Conservation (phyloP, 495 filamentous ascomycete species). For the Paragyromitra xinjiangensis region DNA sequence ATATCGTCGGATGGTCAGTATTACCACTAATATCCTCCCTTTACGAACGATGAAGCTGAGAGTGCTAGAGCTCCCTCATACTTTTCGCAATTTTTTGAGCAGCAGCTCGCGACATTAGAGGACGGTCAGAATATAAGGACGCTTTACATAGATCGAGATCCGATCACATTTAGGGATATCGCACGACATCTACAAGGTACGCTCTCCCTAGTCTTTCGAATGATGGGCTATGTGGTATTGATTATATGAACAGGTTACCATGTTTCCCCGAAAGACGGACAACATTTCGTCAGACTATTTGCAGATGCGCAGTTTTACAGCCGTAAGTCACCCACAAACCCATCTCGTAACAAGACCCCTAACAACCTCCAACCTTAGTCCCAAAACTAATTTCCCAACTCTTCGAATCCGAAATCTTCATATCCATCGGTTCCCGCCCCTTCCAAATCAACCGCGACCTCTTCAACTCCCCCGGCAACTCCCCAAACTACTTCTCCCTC, state of each 20-base stretch:
- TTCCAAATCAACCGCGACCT: conserved; percentile 92
- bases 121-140: conserved; percentile 65
- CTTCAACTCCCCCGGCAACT: conserved; percentile 84
- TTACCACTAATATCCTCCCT: conserved; percentile 24
- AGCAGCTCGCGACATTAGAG: conserved; percentile 69
- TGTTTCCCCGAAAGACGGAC: conserved; percentile 79
- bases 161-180: conserved; percentile 87
- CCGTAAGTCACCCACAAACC: conserved; percentile 62
- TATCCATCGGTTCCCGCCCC: conserved; percentile 81
- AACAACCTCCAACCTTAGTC: conserved; percentile 62
- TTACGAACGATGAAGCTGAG: conserved; percentile 60
- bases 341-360: conserved; percentile 34
- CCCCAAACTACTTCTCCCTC: conserved; percentile 94
- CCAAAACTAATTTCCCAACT: conserved; percentile 91
- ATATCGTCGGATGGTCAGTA: conserved; percentile 93
- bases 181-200: conserved; percentile 85
- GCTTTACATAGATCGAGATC: conserved; percentile 95
- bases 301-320: conserved; percentile 97
- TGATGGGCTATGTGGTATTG: conserved; percentile 1
- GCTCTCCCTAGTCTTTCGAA: background rate
- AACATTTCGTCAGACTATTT: conserved; percentile 89
- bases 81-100: conserved; percentile 92
- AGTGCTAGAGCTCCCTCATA: conserved; percentile 88
- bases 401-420: conserved; percentile 92
- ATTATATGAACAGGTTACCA: conserved; percentile 72